Base-by-base conservation (phyloP, 768 basidiomycete species). In the Collybiopsis confluens region DNA sequence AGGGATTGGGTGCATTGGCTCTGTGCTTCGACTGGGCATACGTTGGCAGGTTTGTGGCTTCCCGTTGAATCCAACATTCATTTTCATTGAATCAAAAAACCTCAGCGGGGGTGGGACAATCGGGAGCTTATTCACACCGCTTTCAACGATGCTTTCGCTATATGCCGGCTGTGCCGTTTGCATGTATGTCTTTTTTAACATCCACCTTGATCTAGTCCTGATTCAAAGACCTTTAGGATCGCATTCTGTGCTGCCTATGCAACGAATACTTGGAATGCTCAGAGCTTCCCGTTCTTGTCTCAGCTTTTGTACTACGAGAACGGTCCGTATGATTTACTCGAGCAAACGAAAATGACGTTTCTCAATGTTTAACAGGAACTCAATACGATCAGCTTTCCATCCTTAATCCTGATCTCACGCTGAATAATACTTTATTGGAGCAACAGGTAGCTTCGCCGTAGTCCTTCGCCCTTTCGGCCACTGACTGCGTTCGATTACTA, bases 1-100 rank as follows among this genome's bases (percentile, higher is more conserved):
- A 78, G 58, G 76, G 76, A 18, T 67, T 79, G 28, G 77, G 75
- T 27, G 60, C 77, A 46, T 65, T 78, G n/a, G 71, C 78, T 6
- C 59, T 78, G 52, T 76, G 66, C 54, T 69, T 83, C 21, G 82
- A 83, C 60, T 83, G 82, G 81, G 78, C 77, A 27, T 70, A 76
- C 40, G 72, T 74, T 57, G 70, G 67, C 62, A 49, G 49, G 50
- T n/a, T n/a, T n/a, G n/a, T n/a, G n/a, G n/a, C 36, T n/a, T n/a
- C n/a, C n/a, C n/a, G n/a, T n/a, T n/a, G n/a, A n/a, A n/a, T n/a
- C n/a, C n/a, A n/a, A n/a, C n/a, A n/a, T n/a, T n/a, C n/a, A n/a
- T n/a, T n/a, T n/a, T n/a, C n/a, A n/a, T n/a, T n/a, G n/a, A n/a
- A n/a, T n/a, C n/a, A n/a, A n/a, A n/a, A n/a, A n/a, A n/a, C n/a